Percentiles rank a stretch among this genome's conserved stretches.
phyloP scores from a whole-genome alignment of 768 basidiomycete species.

The Boletus coccyginus region DNA sequence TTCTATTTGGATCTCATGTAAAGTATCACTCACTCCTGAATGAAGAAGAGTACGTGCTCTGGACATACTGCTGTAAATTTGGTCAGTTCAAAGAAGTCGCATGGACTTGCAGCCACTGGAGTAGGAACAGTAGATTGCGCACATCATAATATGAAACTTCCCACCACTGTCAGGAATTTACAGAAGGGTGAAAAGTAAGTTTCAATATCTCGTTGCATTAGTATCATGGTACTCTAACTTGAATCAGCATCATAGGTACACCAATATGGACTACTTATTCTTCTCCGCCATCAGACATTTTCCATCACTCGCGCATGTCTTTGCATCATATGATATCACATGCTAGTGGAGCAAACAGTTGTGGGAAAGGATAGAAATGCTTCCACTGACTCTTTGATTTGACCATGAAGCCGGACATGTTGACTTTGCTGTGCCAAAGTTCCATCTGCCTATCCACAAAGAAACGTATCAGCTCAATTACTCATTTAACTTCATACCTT shows the following conservation, averaged over 20 bases:
- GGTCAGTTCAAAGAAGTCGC: neutral
- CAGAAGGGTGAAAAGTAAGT: conserved; percentile 24
- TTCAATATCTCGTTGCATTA: too few relatives aligned
- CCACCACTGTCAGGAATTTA: conserved; percentile 9
- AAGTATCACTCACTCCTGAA: too few relatives aligned
- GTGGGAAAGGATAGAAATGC: neutral
- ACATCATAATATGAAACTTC: conserved; percentile 17
- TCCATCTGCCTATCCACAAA: too few relatives aligned
- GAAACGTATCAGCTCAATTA: too few relatives aligned
- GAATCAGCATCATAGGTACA: conserved; percentile 14
- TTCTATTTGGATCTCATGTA: too few relatives aligned
- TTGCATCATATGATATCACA: conserved; percentile 12
- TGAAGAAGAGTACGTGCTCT: conserved; percentile 4
- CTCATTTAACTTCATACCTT: neutral
- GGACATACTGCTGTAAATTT: conserved; percentile 7
- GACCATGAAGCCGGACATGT: too few relatives aligned
- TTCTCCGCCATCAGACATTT: neutral
- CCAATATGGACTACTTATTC: conserved; percentile 19
- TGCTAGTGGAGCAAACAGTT: conserved; percentile 14
- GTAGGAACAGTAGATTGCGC: conserved; percentile 29
- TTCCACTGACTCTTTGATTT: neutral
- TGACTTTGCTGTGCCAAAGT: too few relatives aligned
- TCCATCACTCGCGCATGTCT: neutral
- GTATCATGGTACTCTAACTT: too few relatives aligned
- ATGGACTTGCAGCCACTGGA: conserved; percentile 25